phyloP scores from a whole-genome alignment of 2,329 filamentous ascomycete genomes.

The Aureobasidium sp. region DNA sequence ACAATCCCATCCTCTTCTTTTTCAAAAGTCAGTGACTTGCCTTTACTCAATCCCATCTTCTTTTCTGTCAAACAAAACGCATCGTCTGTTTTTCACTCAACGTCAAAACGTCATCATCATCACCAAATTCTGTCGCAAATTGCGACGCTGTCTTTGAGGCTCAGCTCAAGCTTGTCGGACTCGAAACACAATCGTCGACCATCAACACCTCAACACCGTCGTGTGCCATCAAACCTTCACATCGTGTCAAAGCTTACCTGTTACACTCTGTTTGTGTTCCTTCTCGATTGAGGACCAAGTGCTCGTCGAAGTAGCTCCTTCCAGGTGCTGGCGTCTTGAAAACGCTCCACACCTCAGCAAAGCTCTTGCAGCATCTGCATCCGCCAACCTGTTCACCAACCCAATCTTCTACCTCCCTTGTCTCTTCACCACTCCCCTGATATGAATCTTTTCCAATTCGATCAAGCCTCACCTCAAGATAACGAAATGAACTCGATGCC shows the following conservation, averaged over 20 bases:
- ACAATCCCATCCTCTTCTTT: not conserved
- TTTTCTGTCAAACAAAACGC: not conserved
- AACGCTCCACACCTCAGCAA: not conserved
- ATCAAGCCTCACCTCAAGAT: not conserved
- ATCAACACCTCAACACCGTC: not conserved
- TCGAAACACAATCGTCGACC: not conserved
- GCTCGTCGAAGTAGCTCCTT: not conserved
- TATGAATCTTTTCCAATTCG: constrained; percentile 6
- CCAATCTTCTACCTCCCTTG: not conserved
- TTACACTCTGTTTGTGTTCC: not conserved
- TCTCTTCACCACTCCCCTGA: constrained; percentile 11
- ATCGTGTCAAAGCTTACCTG: not conserved
- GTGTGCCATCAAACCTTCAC: not conserved
- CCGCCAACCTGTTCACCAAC: not conserved
- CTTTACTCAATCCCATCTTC: not conserved
- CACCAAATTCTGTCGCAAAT: not conserved
- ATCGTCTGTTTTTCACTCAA: not conserved
- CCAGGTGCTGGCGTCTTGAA: not conserved
- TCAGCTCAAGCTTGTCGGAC: not conserved
- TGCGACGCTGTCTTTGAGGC: not conserved
- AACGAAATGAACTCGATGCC: not conserved
- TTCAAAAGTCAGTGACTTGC: not conserved
- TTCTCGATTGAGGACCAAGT: not conserved
- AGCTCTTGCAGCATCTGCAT: not conserved
- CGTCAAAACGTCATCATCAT: no score